These are phyloP conservation scores for Candida glucosophila DNA, from an alignment of 1,139 yeast genomes.

Conservation along the genomic window DNA sequence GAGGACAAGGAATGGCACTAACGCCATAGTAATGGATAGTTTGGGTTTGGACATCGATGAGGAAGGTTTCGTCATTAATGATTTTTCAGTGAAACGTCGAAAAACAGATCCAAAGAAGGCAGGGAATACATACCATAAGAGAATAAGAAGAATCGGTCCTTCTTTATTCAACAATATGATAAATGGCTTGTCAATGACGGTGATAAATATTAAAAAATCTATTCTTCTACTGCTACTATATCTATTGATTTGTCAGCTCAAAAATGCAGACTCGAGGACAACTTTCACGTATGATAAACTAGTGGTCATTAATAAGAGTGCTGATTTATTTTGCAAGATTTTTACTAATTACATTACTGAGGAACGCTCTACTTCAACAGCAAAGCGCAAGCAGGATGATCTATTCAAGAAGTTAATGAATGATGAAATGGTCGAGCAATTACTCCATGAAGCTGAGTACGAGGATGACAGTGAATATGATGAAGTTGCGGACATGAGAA, in stretches of 20 bases:
- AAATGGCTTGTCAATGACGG: conserved; percentile 38
- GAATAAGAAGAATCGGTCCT: conserved; percentile 22
- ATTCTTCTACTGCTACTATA: conserved; percentile 39
- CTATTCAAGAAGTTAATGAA: conserved; percentile 31
- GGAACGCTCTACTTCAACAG: conserved; percentile 11
- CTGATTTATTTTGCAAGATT: conserved; percentile 28
- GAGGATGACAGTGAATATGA: conserved; percentile 25
- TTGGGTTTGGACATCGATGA: conserved; percentile 32
- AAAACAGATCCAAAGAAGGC: conserved; percentile 8
- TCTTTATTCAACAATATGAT: conserved; percentile 38
- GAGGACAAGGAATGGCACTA: conserved; percentile 8
- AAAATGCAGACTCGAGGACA: conserved; percentile 18
- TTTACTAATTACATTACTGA: conserved; percentile 29
- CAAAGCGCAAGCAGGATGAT: conserved; percentile 26
- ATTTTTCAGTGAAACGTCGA: conserved; percentile 35
- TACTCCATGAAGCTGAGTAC: conserved; percentile 23
- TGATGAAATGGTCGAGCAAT: conserved; percentile 33
- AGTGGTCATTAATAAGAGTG: conserved; percentile 20
- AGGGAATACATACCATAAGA: conserved; percentile 6
- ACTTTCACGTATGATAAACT: conserved; percentile 8
- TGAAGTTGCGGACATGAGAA: conserved; percentile 16
- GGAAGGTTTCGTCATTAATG: conserved; percentile 41
- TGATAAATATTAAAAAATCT: conserved; percentile 37
- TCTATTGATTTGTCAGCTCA: conserved; percentile 32
- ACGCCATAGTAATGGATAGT: conserved; percentile 22